Base-by-base conservation (phyloP, 768 basidiomycete genomes). In the Tylopilus balloui region DNA sequence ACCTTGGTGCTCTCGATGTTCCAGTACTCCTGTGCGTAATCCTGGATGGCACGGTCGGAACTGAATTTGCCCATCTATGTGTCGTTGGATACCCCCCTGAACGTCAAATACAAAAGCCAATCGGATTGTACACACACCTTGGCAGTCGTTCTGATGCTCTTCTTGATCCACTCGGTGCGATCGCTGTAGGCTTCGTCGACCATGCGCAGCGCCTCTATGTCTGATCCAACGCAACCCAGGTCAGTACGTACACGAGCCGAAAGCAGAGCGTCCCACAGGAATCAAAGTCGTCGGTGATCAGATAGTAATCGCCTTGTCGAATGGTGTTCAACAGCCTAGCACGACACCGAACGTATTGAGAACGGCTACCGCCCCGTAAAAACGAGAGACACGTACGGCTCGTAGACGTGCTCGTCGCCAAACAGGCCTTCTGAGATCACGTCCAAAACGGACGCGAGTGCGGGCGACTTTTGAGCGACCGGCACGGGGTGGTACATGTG, bases 41-140 rank as follows among this genome's bases (percentile, higher is more conserved):
- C 88, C 57, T 83, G 81, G 62, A 96, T 94, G 4, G 92, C 89
- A 45, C 94, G 79, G 65, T 98, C 95, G 28, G 88, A 90, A 67
- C 91, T 92, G 75, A 97, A 97, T 63, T 93, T 94, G 67, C 92
- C 93, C 93, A 96, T 97, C 81, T 61, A 52, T 44, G 29, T 51
- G 42, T 54, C 25, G 46, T 55, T 50, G 32, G 34, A 59, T 60
- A 80, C 82, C 56, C 82, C 56, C 43, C 71, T 81, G 24, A 79
- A 80, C n/a, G 80, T 78, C 12, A 81, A 15, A 32, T n/a, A 88
- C 43, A 75, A 66, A n/a, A 34, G 88, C 88, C n/a, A 78, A 47
- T 32, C 38, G 34, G 42, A 47, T 55, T 39, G 10, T 34, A n/a
- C 32, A 47, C 57, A 13, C 49, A 81, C 83, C 76, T 87, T 88